Evolutionary conservation across 176 grass and related monocot genomes (phyloP).

Genomic region (Miscanthus lutarioriparius): DNA sequence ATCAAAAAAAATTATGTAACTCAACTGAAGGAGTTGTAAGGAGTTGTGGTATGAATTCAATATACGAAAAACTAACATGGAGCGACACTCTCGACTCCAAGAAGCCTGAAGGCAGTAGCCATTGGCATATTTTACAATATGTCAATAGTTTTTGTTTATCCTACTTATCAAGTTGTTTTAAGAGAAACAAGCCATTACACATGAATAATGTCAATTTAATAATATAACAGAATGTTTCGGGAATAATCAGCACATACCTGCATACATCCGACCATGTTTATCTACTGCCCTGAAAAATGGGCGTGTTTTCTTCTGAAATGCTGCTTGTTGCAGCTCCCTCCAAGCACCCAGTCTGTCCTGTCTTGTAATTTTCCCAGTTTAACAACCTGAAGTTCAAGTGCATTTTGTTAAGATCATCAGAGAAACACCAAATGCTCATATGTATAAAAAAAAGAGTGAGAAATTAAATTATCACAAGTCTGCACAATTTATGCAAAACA

Average conservation of each 20-base stretch:
- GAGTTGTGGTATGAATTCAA: not conserved
- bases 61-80: not conserved
- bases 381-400: no score
- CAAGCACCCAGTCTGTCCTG: no score
- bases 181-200: conserved; percentile 8
- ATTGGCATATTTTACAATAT: conserved; percentile 25
- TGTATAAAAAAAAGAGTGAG: no score
- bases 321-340: no score
- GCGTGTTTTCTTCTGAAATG: no score
- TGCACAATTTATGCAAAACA: no score
- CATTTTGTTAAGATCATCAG: no score
- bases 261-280: conserved; percentile 83
- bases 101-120: not conserved
- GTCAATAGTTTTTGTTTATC: not conserved
- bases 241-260: conserved; percentile 58
- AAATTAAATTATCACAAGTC: no score
- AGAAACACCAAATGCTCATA: no score
- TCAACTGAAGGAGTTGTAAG: not conserved
- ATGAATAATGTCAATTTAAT: not conserved
- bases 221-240: conserved; percentile 11
- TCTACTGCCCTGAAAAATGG: no score
- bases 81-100: not conserved
- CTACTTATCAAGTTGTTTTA: conserved; percentile 25
- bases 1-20: no score
- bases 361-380: no score